Percentiles rank a stretch among this genome's conserved stretches.
These are phyloP conservation scores for Apiospora hydei DNA, from an alignment of 2,329 filamentous ascomycete genomes.

Conservation along the genomic window DNA sequence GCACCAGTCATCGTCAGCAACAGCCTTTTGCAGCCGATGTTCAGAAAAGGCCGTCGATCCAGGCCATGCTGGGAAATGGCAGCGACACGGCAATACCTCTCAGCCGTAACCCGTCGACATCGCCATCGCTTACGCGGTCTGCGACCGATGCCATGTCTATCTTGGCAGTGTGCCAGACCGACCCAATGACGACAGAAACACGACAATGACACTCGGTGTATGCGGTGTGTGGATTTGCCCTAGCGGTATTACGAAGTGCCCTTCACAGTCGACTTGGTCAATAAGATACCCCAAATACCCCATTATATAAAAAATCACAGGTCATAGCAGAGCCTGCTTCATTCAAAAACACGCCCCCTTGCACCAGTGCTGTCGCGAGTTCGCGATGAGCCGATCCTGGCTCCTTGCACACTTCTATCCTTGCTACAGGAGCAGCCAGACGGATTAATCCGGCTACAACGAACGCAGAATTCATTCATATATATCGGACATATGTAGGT, in stretches of 20 bases:
- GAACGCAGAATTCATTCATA: not conserved
- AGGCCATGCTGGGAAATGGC: not conserved
- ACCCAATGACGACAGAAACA: no score
- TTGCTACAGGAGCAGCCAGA: not conserved
- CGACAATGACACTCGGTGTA: not conserved
- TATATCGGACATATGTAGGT: not conserved
- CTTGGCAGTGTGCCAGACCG: not conserved
- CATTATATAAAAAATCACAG: not conserved
- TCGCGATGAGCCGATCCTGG: no score
- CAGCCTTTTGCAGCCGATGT: not conserved
- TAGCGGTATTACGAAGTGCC: not conserved
- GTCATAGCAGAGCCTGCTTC: not conserved
- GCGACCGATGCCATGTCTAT: slow-evolving; percentile 7
- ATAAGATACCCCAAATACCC: not conserved
- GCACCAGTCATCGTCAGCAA: not conserved
- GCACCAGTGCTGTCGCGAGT: not conserved
- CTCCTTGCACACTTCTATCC: not conserved
- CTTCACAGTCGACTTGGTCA: no score
- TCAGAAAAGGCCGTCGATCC: not conserved
- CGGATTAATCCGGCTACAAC: no score
- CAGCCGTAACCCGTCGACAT: not conserved
- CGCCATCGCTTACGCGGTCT: not conserved
- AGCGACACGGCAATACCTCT: not conserved
- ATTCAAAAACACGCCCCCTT: no score
- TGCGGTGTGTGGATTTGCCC: not conserved